Conservation (phyloP, 345 rosid genomes). For the Syzygium grande region DNA sequence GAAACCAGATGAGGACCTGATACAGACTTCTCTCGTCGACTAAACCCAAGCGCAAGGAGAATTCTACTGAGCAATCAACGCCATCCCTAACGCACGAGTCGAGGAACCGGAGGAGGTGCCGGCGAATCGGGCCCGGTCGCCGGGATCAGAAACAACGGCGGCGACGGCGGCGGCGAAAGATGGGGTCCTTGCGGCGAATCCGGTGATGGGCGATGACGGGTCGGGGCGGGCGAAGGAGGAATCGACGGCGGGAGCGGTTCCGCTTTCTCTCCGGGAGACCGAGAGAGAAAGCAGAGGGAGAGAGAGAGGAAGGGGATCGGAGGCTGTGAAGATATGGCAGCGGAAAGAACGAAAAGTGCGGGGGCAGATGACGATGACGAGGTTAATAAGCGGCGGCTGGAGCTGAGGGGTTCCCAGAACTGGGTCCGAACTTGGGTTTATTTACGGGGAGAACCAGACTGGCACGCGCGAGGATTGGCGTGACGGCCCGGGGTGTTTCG, state of each 20-base stretch:
- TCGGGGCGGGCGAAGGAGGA: not conserved
- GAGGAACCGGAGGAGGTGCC: not conserved
- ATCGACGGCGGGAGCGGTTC: not conserved
- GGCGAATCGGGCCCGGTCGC: not conserved
- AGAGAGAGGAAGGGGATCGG: not conserved
- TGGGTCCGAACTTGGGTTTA: not conserved
- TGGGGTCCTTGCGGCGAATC: not conserved
- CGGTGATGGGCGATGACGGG: not conserved
- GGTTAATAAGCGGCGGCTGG: not conserved
- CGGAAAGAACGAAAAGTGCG: not conserved
- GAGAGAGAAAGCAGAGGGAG: not conserved
- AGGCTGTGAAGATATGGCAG: not conserved
- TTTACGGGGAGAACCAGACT: not conserved
- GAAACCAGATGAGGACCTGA: slow-evolving; percentile 30
- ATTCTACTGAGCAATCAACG: not conserved
- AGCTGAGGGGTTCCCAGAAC: not conserved
- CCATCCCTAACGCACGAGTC: not conserved
- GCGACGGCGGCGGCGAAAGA: not conserved
- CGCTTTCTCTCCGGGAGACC: not conserved
- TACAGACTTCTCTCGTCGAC: slow-evolving; percentile 15
- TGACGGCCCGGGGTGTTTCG: not conserved
- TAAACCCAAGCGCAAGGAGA: not conserved
- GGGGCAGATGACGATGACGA: not conserved
- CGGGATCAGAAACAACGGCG: not conserved
- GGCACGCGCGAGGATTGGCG: not conserved